A percentile compares a stretch with the other conserved stretches of the same genome.
phyloP scores from a whole-genome alignment of 192 early-diverging fungal genomes.

The Entomortierella parvispora region DNA sequence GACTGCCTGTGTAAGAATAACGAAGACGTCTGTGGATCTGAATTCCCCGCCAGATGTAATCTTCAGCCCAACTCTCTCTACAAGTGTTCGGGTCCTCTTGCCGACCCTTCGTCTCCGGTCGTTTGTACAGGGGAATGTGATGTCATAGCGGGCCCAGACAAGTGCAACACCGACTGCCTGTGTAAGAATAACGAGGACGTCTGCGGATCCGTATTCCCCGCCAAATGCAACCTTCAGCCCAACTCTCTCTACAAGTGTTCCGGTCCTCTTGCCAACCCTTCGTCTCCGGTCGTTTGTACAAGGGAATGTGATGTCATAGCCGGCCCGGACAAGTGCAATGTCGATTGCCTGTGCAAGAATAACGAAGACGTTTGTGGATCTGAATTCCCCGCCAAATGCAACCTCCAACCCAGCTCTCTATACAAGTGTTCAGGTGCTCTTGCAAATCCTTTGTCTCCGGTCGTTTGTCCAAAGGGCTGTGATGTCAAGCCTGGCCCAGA shows the following conservation, averaged over 20 bases:
- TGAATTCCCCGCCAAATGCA: background rate
- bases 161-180: background rate
- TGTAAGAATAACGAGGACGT: background rate
- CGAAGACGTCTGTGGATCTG: background rate
- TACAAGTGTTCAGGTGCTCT: conserved; percentile 7
- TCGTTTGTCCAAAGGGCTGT: conserved; percentile 5
- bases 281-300: conserved; percentile 6
- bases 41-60: background rate
- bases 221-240: background rate
- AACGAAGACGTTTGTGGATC: conserved; percentile 1
- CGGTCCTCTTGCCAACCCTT: conserved; percentile 3
- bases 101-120: too few relatives aligned
- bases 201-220: conserved; percentile 1
- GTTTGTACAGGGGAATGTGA: too few relatives aligned
- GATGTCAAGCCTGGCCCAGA: conserved; percentile 7
- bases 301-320: background rate
- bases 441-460: conserved; percentile 4
- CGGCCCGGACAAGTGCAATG: conserved; percentile 1
- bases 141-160: too few relatives aligned
- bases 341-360: conserved; percentile 5
- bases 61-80: background rate
- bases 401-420: conserved; percentile 1
- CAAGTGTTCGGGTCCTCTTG: background rate
- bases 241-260: conserved; percentile 11
- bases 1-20: background rate